Conservation (phyloP, 2,329 filamentous ascomycete genomes). For the Hypoxylon sp. region DNA sequence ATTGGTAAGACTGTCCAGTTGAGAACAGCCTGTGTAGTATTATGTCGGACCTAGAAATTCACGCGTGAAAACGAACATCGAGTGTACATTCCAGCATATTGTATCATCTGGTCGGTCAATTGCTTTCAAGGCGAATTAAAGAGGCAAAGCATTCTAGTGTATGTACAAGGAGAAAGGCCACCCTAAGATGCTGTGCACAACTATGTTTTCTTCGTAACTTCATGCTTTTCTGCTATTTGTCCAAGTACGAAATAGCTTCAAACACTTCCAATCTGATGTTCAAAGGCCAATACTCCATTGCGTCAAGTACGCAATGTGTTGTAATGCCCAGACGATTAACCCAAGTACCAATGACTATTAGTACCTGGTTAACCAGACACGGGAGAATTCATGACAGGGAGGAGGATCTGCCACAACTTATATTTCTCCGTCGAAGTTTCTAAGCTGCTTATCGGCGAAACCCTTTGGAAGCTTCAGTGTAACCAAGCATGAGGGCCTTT, state of each 20-base stretch:
- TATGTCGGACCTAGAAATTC: constrained; percentile 34
- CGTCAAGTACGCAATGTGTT: too few relatives aligned
- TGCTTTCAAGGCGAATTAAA: constrained; percentile 6
- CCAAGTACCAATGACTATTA: neutral
- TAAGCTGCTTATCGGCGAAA: neutral
- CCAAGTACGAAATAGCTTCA: neutral
- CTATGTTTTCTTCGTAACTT: neutral
- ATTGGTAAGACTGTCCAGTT: constrained; percentile 32
- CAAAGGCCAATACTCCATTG: too few relatives aligned
- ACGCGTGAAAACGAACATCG: constrained; percentile 1
- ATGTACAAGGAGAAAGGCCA: too few relatives aligned
- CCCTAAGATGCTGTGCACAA: neutral
- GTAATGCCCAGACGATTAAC: neutral
- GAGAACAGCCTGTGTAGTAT: constrained; percentile 17
- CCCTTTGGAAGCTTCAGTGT: too few relatives aligned
- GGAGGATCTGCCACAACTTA: neutral
- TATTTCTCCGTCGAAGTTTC: neutral
- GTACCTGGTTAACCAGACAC: neutral
- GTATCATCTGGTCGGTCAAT: constrained; percentile 1
- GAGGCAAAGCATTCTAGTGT: neutral
- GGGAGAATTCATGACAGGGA: neutral
- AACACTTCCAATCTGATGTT: too few relatives aligned
- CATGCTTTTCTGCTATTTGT: neutral
- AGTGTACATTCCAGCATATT: constrained; percentile 1
- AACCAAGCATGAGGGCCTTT: too few relatives aligned